Conservation (phyloP, 1,284 basidiomycete genomes). For the Mycena sp. region DNA sequence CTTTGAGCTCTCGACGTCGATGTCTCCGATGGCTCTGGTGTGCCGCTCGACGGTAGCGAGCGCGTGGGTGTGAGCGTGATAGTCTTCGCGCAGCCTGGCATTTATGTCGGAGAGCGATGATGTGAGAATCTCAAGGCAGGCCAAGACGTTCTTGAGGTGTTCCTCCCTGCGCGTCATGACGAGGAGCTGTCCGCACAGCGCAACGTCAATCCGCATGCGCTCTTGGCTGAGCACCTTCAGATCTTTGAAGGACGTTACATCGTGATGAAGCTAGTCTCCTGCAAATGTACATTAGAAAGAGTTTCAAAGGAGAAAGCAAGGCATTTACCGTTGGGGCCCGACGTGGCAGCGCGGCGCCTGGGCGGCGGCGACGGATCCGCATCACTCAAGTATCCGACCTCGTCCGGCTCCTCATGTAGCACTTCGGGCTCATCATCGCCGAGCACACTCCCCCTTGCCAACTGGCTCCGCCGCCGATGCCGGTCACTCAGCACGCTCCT, state of each 20-base stretch:
- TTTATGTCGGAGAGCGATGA: conserved; percentile 62
- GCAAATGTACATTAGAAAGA: conserved; percentile 8
- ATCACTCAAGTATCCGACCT: conserved; percentile 28
- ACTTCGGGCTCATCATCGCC: conserved; percentile 31
- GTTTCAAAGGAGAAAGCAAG: neutral
- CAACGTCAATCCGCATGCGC: conserved; percentile 79
- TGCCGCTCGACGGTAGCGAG: conserved; percentile 57
- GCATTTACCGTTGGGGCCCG: conserved; percentile 14
- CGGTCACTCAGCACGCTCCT: conserved; percentile 25
- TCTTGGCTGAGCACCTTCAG: conserved; percentile 62
- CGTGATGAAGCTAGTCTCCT: conserved; percentile 70
- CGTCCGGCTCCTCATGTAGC: conserved; percentile 21
- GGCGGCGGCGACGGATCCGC: conserved; percentile 11
- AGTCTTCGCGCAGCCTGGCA: conserved; percentile 61
- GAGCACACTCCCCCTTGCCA: conserved; percentile 12
- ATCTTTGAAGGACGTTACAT: conserved; percentile 54
- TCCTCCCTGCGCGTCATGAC: conserved; percentile 72
- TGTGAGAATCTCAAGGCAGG: conserved; percentile 62
- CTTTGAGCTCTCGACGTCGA: conserved; percentile 58
- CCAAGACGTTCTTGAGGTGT: conserved; percentile 58
- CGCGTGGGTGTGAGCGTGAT: conserved; percentile 57
- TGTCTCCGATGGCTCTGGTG: conserved; percentile 55
- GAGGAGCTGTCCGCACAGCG: conserved; percentile 76
- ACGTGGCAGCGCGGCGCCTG: neutral
- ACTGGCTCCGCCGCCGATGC: conserved; percentile 19